Evolutionary conservation across 768 basidiomycete genomes (phyloP).

Genomic region (Boletus rex-veris): DNA sequence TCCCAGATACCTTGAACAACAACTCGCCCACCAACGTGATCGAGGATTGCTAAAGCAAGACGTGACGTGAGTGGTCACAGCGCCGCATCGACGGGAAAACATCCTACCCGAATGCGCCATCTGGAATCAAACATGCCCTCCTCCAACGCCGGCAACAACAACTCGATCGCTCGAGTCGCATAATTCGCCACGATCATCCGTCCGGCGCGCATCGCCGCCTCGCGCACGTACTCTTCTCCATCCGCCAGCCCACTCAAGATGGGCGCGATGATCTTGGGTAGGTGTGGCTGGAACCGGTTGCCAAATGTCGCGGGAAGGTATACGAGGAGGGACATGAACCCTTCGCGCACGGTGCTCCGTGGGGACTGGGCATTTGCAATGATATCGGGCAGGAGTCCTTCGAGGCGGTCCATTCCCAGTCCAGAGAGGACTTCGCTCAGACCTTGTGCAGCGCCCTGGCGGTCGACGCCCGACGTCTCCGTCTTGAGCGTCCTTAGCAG

Average conservation of each 20-base stretch:
- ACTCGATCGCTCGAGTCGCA: conserved; percentile 85
- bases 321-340: conserved; percentile 96
- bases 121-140: conserved; percentile 90
- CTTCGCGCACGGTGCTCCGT: conserved; percentile 88
- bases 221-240: conserved; percentile 90
- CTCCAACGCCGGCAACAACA: conserved; percentile 91
- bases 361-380: conserved; percentile 88
- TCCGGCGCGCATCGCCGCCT: conserved; percentile 98
- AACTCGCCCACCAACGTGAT: conserved; percentile 94
- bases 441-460: conserved; percentile 97
- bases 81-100: neutral
- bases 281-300: conserved; percentile 91
- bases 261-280: conserved; percentile 90
- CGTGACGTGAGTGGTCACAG: neutral
- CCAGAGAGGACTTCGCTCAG: conserved; percentile 93
- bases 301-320: conserved; percentile 96
- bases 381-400: conserved; percentile 91
- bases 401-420: conserved; percentile 95
- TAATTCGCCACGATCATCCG: conserved; percentile 97
- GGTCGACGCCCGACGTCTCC: conserved; percentile 91
- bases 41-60: conserved; percentile 71
- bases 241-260: conserved; percentile 91
- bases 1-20: conserved; percentile 94
- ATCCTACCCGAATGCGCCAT: conserved; percentile 89
- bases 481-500: conserved; percentile 85